A percentile compares a stretch with the other conserved stretches of the same genome.
Conservation (phyloP, 257 asterid genomes). For the Nicotiana noctiflora region DNA sequence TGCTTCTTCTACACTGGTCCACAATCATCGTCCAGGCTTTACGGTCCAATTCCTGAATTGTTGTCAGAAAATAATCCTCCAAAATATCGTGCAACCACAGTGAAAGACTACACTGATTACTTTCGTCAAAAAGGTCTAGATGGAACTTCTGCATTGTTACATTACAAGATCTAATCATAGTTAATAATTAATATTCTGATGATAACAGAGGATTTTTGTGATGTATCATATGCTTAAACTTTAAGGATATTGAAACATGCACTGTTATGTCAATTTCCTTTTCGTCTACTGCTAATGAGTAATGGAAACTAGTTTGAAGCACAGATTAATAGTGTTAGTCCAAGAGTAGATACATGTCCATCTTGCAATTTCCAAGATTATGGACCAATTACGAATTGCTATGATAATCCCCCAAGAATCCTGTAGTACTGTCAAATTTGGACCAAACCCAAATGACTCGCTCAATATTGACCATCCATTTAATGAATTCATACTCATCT, state of each 20-base stretch:
- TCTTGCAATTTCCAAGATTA: too few species aligned
- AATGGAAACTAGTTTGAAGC: too few species aligned
- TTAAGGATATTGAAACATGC: background rate
- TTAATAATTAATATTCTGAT: background rate
- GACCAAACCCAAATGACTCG: too few species aligned
- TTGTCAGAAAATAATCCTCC: conserved; percentile 44
- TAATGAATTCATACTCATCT: too few species aligned
- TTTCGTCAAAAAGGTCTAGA: conserved; percentile 42
- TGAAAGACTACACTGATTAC: conserved; percentile 34
- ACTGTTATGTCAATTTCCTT: background rate
- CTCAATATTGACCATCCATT: too few species aligned
- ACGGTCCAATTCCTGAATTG: conserved; percentile 55
- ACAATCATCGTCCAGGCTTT: conserved; percentile 24
- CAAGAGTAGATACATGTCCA: too few species aligned
- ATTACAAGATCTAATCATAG: conserved; percentile 37
- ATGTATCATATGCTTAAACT: background rate
- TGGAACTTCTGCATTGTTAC: conserved; percentile 38
- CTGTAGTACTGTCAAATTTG: too few species aligned
- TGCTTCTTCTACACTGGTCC: conserved; percentile 47
- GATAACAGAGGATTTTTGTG: background rate
- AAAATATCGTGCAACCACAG: conserved; percentile 50
- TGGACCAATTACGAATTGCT: too few species aligned
- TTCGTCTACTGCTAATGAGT: too few species aligned
- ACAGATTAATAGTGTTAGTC: too few species aligned
- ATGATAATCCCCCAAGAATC: too few species aligned